Evolutionary conservation across 768 basidiomycete species (phyloP).

Genomic region (Peribolospora kevripleyi): DNA sequence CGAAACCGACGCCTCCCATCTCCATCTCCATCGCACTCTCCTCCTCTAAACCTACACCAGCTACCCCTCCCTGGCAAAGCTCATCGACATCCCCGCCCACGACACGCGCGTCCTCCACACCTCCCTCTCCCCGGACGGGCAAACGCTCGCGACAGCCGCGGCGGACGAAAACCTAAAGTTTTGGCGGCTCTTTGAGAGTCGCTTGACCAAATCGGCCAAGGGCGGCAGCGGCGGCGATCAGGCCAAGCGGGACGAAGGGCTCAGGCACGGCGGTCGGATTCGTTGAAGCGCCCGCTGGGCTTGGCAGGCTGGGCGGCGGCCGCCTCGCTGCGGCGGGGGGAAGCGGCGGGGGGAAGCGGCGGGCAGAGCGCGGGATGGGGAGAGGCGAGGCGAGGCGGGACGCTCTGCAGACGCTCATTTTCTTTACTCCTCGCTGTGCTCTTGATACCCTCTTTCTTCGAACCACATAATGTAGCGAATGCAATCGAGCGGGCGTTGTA

Average conservation of each 20-base stretch:
- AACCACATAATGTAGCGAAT: too few species aligned
- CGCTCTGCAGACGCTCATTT: too few species aligned
- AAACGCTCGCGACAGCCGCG: constrained; percentile 72
- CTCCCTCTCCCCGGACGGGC: constrained; percentile 63
- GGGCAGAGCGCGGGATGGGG: too few species aligned
- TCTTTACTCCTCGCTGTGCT: too few species aligned
- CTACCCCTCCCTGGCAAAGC: constrained; percentile 61
- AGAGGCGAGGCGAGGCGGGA: too few species aligned
- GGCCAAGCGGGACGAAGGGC: neutral
- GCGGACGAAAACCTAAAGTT: constrained; percentile 94
- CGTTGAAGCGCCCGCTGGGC: neutral
- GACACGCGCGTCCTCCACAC: constrained; percentile 74
- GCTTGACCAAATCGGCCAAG: constrained; percentile 11
- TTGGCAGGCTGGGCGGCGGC: too few species aligned
- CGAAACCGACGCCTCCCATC: constrained; percentile 12
- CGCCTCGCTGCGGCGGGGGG: too few species aligned
- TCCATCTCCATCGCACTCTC: constrained; percentile 25
- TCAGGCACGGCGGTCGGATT: neutral
- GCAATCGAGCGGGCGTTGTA: too few species aligned
- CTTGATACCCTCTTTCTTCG: too few species aligned
- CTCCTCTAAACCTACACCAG: constrained; percentile 29
- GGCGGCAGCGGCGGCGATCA: neutral
- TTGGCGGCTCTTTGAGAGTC: constrained; percentile 35
- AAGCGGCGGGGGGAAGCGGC: too few species aligned
- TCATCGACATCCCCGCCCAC: constrained; percentile 72